These are phyloP conservation scores for Lachnellula hyalina DNA, from an alignment of 2,329 filamentous ascomycete genomes.

Conservation along the genomic window DNA sequence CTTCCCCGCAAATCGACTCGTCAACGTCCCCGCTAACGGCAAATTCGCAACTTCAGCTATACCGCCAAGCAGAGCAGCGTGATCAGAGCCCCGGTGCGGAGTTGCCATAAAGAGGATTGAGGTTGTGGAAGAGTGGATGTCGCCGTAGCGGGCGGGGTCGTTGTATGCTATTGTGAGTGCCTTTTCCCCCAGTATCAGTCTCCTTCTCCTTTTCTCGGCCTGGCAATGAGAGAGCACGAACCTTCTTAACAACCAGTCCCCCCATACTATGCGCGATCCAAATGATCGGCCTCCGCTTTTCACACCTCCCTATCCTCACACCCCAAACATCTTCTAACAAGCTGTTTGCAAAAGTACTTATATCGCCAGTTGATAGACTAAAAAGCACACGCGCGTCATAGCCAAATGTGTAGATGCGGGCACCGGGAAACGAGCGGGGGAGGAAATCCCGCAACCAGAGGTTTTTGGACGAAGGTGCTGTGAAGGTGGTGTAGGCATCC, in stretches of 20 bases:
- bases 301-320: neutral
- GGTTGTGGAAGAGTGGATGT: slow-evolving; percentile 23
- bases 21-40: neutral
- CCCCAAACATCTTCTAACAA: slow-evolving; percentile 9
- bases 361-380: slow-evolving; percentile 4
- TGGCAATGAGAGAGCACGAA: neutral
- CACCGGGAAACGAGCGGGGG: slow-evolving; percentile 7
- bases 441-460: slow-evolving; percentile 16
- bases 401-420: slow-evolving; percentile 16
- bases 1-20: neutral
- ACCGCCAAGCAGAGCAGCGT: neutral
- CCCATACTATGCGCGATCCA: slow-evolving; percentile 14
- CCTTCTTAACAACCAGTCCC: slow-evolving; percentile 10
- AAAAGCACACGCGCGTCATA: slow-evolving; percentile 13
- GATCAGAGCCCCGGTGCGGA: slow-evolving; percentile 33
- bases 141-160: slow-evolving; percentile 12
- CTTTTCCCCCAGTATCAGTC: neutral
- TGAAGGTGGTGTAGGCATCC: slow-evolving; percentile 11
- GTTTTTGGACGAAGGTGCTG: neutral
- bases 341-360: slow-evolving; percentile 5
- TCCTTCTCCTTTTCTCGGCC: neutral
- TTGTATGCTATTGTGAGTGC: slow-evolving; percentile 5
- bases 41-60: neutral
- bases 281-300: slow-evolving; percentile 9
- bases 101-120: slow-evolving; percentile 36